These are phyloP conservation scores for Neurospora sp. DNA, from an alignment of 2,329 filamentous ascomycete species.

Conservation along the genomic window DNA sequence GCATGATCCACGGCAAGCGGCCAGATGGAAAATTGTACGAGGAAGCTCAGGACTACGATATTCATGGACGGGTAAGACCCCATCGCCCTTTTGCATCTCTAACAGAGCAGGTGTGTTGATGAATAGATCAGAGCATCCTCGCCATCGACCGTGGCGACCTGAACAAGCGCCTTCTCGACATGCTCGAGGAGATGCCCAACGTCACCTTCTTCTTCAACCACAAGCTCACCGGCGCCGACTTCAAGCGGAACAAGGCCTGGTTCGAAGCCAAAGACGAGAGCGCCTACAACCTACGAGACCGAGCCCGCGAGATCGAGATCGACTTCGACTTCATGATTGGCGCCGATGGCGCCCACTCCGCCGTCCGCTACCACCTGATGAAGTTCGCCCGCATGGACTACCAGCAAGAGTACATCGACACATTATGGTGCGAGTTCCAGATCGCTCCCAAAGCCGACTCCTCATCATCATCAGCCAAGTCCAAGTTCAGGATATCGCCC, in stretches of 20 bases:
- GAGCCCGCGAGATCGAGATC: slow-evolving; percentile 66
- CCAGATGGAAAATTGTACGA: slow-evolving; percentile 60
- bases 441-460: slow-evolving; percentile 43
- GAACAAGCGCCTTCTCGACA: slow-evolving; percentile 75
- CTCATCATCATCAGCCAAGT: slow-evolving; percentile 13
- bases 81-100: not conserved
- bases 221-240: slow-evolving; percentile 85
- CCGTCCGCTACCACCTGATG: slow-evolving; percentile 88
- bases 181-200: slow-evolving; percentile 74
- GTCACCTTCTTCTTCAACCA: slow-evolving; percentile 89
- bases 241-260: slow-evolving; percentile 70
- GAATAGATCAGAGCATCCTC: slow-evolving; percentile 54
- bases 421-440: slow-evolving; percentile 92
- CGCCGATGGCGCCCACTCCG: slow-evolving; percentile 89
- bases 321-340: slow-evolving; percentile 90
- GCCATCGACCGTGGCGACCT: slow-evolving; percentile 77
- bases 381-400: slow-evolving; percentile 88
- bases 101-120: slow-evolving; percentile 6
- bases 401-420: slow-evolving; percentile 89
- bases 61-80: slow-evolving; percentile 64
- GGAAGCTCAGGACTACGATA: slow-evolving; percentile 79
- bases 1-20: slow-evolving; percentile 81
- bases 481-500: slow-evolving; percentile 69
- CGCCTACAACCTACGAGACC: slow-evolving; percentile 17
- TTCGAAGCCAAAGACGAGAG: slow-evolving; percentile 52